These are phyloP conservation scores for Geotrichum phurueaensis DNA, from an alignment of 1,139 yeast genomes.

Conservation along the genomic window DNA sequence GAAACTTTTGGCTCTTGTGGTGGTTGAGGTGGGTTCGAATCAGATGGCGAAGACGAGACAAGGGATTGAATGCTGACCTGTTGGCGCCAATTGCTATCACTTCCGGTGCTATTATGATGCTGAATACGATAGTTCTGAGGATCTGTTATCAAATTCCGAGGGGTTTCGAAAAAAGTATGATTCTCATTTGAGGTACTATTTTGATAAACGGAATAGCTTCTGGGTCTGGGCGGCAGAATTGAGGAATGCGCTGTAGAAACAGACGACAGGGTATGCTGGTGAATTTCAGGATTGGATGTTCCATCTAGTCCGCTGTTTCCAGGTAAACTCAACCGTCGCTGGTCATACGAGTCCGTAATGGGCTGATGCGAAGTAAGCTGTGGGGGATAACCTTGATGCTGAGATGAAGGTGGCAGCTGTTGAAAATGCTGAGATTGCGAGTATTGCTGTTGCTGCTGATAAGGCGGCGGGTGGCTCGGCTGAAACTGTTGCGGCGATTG, in stretches of 20 bases:
- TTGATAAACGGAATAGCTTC: constrained; percentile 8
- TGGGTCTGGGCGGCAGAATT: neutral
- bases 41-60: neutral
- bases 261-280: neutral
- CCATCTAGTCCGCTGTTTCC: neutral
- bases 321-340: neutral
- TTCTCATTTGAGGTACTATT: neutral
- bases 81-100: constrained; percentile 6
- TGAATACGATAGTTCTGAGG: constrained; percentile 8
- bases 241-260: neutral
- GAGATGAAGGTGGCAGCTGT: neutral
- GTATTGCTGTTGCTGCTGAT: constrained; percentile 1
- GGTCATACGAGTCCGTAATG: neutral
- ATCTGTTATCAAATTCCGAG: constrained; percentile 5
- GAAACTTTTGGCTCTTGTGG: neutral
- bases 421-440: neutral
- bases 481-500: neutral
- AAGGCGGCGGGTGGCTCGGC: neutral
- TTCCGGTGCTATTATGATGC: neutral
- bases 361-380: neutral
- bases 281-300: neutral
- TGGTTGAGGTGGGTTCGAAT: neutral
- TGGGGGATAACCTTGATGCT: neutral
- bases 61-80: constrained; percentile 10
- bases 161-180: neutral